Evolutionary conservation across 176 grass and related monocot species (phyloP).

Genomic region (Oryza punctata): DNA sequence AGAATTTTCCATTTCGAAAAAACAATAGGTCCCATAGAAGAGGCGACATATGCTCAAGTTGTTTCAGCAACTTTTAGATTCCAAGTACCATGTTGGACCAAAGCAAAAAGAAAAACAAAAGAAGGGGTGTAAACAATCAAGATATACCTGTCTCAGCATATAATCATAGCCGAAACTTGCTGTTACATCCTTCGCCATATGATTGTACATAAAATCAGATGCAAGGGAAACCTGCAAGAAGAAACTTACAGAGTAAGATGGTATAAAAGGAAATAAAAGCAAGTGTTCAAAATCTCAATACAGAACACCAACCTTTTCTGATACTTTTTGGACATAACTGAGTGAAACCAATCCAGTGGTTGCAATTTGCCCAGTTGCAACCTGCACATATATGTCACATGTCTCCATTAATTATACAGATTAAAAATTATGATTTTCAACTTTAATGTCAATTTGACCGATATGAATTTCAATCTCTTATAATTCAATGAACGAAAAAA

Average conservation of each 20-base stretch:
- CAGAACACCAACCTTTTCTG: constrained; percentile 63
- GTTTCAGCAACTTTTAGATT: neutral
- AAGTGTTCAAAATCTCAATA: constrained; percentile 4
- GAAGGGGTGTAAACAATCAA: constrained; percentile 24
- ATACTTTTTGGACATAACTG: constrained; percentile 79
- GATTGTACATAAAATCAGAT: constrained; percentile 78
- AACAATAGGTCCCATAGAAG: neutral
- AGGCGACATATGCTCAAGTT: neutral
- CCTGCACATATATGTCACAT: constrained; percentile 53
- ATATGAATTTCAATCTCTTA: constrained; percentile 12
- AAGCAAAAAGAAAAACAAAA: neutral
- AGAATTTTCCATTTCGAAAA: neutral
- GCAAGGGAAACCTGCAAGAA: constrained; percentile 77
- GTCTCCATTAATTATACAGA: constrained; percentile 28
- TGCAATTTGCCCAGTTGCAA: constrained; percentile 65
- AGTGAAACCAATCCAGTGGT: constrained; percentile 58
- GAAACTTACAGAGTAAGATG: constrained; percentile 6
- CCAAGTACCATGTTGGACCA: neutral
- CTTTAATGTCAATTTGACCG: constrained; percentile 20
- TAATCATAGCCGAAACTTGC: constrained; percentile 82
- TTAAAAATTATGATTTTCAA: neutral
- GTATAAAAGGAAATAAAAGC: constrained; percentile 5
- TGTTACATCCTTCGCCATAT: constrained; percentile 58
- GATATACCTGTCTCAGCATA: constrained; percentile 71
- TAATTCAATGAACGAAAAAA: neutral